Base-by-base conservation (phyloP, 768 basidiomycete genomes). In the Psilocybe subaeruginosa region DNA sequence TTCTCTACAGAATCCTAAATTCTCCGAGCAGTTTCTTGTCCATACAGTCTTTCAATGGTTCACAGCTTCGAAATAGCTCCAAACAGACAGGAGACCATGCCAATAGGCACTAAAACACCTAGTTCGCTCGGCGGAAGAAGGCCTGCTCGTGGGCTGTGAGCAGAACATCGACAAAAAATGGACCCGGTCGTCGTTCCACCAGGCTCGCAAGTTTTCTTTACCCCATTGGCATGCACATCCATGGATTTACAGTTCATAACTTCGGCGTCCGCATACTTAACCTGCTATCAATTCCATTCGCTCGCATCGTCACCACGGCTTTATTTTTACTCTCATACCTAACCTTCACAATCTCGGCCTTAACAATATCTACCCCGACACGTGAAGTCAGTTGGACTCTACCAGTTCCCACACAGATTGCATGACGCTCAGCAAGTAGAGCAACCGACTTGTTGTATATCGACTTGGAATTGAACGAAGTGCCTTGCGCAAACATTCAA, bases 181-280 rank as follows among this genome's bases (percentile, higher is more conserved):
- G 14, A 43, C 39, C 60, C 54, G 30, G 48, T 61, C 60, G 43
- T 46, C 51, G 46, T 62, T 62, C 50, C 56, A 57, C 56, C 61
- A 54, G 61, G 53, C 56, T 62, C 56, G 19, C 56, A 58, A 54
- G 46, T 47, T 60, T 14, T 23, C 47, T 33, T 62, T 62, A 23
- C 61, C 35, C 61, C 61, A 62, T 62, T 62, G 52, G 61, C 56
- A 58, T 57, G 14, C 47, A n/a, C 27, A 45, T 45, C 39, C 47
- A 33, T 57, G 33, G 11, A 14, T 57, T 17, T 16, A 17, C n/a
- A 8, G n/a, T 31, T 50, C 49, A 4, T 50, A 14, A 23, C 5
- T 30, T 50, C 49, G 49, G 49, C 49, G 49, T 50, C 49, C 49
- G 49, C 29, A 53, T 31, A 23, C 23, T 23, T 23, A 53, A 17